Evolutionary conservation across 2,329 filamentous ascomycete genomes (phyloP), one percentile per base, ranked within the genome.

Genomic region (Plenodomus biglobosus): DNA sequence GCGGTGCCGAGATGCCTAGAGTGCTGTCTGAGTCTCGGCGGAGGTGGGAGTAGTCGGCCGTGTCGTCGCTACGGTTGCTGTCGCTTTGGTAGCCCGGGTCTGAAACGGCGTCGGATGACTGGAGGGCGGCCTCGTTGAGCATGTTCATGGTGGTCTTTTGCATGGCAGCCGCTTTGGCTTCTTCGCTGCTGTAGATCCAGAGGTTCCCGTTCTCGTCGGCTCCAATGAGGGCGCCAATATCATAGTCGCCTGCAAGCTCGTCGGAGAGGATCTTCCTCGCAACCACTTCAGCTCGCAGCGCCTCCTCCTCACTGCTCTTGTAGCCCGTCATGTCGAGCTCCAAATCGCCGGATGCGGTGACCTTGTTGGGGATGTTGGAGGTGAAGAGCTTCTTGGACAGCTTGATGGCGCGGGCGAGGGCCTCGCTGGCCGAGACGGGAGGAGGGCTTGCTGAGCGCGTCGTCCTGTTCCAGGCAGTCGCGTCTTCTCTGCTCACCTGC

Each of bases 101-200:
- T 0, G 92, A 96, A 7, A 86, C 81, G 24, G 90, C 89, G 72
- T 97, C 92, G n/a, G 85, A 82, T 16, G 83, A 82, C 17, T 83
- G 75, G 32, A 84, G 77, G 3, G 74, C 75, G 11, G 73, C 70
- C 2, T 78, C 73, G 41, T 79, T 76, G 55, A 85, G 73, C 3
- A 76, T 74, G 20, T 76, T 76, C 50, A 85, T 68, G 1, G 76
- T 74, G 2, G 79, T 77, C 61, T 80, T 78, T 32, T 87, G 85
- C 76, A 86, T 86, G 24, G 92, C 92, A 6, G 88, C 87, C 62
- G 94, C 87, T 67, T 96, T 97, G 19, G 94, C 91, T 66, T 96
- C 92, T 71, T 97, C 92, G 62, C 92, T 97, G 74, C 91, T 94
- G 75, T 99, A 99, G 58, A 99, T 97, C 92, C 94, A 97, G n/a